Conservation (phyloP, 805 yeast species). For the Lipomyces starkeyi region DNA sequence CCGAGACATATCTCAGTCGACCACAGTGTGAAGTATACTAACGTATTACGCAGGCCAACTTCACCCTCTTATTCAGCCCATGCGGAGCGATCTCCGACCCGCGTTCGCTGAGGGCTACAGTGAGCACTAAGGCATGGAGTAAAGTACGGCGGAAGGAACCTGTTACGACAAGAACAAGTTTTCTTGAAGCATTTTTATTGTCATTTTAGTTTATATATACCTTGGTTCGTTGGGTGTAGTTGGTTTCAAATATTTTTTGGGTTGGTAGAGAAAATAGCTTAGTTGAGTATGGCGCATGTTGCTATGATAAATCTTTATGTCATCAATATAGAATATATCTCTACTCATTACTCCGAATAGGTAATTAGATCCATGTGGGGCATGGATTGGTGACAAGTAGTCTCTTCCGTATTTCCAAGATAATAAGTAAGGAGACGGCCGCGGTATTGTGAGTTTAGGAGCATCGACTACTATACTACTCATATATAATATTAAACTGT, state of each 20-base stretch:
- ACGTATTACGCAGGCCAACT: constrained; percentile 55
- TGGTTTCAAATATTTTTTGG: constrained; percentile 26
- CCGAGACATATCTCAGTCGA: background rate
- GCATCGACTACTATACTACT: no score
- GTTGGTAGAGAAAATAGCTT: constrained; percentile 28
- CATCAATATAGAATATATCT: background rate
- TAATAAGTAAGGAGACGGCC: no score
- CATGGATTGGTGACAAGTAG: no score
- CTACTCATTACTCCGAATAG: background rate
- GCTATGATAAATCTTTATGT: background rate
- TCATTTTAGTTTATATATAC: constrained; percentile 16
- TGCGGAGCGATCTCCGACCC: constrained; percentile 84
- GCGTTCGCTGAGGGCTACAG: constrained; percentile 56
- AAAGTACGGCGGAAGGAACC: constrained; percentile 6
- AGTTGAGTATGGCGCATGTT: constrained; percentile 12
- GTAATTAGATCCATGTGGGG: no score
- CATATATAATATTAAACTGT: no score
- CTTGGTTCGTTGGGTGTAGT: constrained; percentile 19
- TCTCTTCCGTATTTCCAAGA: no score
- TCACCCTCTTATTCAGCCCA: constrained; percentile 85
- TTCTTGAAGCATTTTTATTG: constrained; percentile 26
- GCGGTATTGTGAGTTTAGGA: no score
- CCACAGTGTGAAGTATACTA: constrained; percentile 13
- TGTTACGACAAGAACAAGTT: constrained; percentile 14
- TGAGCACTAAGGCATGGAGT: constrained; percentile 36